Base-by-base conservation (phyloP, 164 flowering plant species). In the Echeveria elegans region DNA sequence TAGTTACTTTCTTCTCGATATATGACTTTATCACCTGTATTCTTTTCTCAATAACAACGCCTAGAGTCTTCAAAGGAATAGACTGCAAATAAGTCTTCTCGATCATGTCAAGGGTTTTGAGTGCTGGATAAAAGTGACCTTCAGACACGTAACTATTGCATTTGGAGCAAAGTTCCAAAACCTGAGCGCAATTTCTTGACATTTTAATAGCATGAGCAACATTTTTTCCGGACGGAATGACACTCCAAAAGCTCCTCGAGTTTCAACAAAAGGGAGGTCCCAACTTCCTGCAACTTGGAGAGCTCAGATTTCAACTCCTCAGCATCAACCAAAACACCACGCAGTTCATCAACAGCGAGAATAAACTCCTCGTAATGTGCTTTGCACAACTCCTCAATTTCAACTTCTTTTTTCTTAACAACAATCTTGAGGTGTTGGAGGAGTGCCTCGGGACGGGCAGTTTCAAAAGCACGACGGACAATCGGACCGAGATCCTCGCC, bases 311-410 rank as follows among this genome's bases (percentile, higher is more conserved):
- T 93, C 53, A 93, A 82, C 76, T 90, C 97, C 72, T 90, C 98
- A 0, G 98, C 92, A 77, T 93, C 97, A 62, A 86, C 97, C 65
- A 93, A 69, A 43, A 93, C 92, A 21, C 96, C 96, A 30, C 97
- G 94, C 50, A 93, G 94, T 82, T 93, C 96, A 71, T 93, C 98
- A 36, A 93, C 98, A 0, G 98, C 97, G 32, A 74, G 72, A 65
- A 93, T 93, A 73, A 93, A 93, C 64, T 93, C 97, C 77, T 87
- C 98, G 70, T 93, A 93, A 66, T 93, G 97, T 28, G 84, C 82
- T 78, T 85, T 90, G 71, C 98, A 93, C 1, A 93, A 79, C 69
- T 93, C 97, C 85, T 93, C 97, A 47, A 93, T 93, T 73, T 93
- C 98, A 58, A 78, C 83, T 79, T 93, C 98, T 70, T 93, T 90